Base-by-base conservation (phyloP, 345 rosid species). In the Cardamine occulta region DNA sequence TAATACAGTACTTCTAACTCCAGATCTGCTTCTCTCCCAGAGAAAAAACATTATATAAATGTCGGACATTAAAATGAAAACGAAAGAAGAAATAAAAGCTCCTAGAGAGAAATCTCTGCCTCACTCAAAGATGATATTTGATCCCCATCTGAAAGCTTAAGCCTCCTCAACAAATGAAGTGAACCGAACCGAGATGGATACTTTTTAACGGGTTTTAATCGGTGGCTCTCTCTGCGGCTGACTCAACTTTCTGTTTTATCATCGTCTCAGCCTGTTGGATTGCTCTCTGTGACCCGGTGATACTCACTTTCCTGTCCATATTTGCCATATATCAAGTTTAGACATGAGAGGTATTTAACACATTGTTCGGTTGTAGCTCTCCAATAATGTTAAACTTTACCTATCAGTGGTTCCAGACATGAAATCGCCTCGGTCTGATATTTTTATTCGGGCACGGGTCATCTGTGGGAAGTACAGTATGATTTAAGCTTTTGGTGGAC, bases 341-440 rank as follows among this genome's bases (percentile, higher is more conserved):
- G 67, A 44, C 59, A 52, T 54, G 26, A 61, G 44, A 60, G 24
- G 24, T 47, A n/a, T n/a, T n/a, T 29, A 72, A 64, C 19, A 56
- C 60, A 70, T 3, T 35, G 26, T 45, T 47, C n/a, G 12, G 44
- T 37, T 48, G 26, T 28, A 47, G 21, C 12, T 48, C 34, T 19
- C 34, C 9, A 26, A 4, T 48, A 18, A 32, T 40, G 8, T 28
- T 37, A n/a, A 21, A 8, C 8, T 42, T 7, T 86, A 96, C 99
- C 99, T 89, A 63, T 96, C 95, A 17, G 72, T 84, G 53, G 98
- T 96, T 82, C 97, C 99, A 56, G 98, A 80, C 78, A 93, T 78
- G 87, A 89, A 96, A 85, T 96, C 98, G 3, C 98, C 99, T 82
- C 95, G 80, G 65, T 96, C 99, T 18, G 98, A 93, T 84, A 96